Conservation (phyloP, 1,284 basidiomycete genomes). For the Melampsora medusae region DNA sequence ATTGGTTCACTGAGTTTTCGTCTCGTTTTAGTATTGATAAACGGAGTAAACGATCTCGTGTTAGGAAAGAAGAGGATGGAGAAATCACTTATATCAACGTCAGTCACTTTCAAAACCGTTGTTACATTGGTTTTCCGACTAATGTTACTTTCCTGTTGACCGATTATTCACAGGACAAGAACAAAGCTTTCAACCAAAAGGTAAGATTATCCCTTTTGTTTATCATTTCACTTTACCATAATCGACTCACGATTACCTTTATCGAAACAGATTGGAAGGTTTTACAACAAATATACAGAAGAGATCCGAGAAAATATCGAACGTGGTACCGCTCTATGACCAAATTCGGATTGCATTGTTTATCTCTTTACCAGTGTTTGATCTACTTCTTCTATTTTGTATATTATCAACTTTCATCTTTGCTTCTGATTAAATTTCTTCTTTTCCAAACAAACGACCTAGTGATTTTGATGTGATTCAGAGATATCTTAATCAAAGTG, state of each 20-base stretch:
- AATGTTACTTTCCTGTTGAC: background rate
- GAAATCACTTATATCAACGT: constrained; percentile 99
- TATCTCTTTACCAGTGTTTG: no score
- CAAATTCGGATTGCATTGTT: no score
- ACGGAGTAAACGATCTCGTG: constrained; percentile 79
- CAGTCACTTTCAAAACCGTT: constrained; percentile 54
- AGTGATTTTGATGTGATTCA: no score
- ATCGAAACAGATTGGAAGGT: constrained; percentile 73
- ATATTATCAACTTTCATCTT: no score
- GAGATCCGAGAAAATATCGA: constrained; percentile 95
- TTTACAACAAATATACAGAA: constrained; percentile 94
- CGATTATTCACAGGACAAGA: constrained; percentile 55
- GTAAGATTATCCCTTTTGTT: constrained; percentile 56
- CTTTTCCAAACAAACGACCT: no score
- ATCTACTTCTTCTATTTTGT: no score
- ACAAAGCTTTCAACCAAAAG: constrained; percentile 99
- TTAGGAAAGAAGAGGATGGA: constrained; percentile 86
- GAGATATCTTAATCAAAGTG: no score
- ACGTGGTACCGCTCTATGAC: constrained; percentile 80
- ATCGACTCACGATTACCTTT: no score
- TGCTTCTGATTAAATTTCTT: no score
- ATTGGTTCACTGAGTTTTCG: constrained; percentile 9
- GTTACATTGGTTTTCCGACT: no score
- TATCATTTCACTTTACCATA: background rate
- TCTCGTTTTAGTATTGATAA: constrained; percentile 68